Evolutionary conservation across 2,329 filamentous ascomycete species (phyloP).

Genomic region (Diaporthe sp.): DNA sequence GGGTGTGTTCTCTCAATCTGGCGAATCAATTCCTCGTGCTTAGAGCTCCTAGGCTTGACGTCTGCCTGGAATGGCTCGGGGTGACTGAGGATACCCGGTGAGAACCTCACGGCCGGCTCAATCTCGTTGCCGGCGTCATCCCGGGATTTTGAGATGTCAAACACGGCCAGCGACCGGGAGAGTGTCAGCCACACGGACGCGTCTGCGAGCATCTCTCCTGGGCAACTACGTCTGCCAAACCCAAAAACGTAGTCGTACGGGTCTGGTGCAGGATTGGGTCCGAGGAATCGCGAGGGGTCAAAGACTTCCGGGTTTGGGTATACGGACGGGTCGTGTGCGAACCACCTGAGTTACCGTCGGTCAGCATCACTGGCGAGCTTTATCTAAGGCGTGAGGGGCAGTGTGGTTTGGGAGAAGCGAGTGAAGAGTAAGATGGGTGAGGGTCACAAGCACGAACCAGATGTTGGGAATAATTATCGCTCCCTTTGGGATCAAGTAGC

Average conservation of each 20-base stretch:
- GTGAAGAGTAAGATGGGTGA: background rate
- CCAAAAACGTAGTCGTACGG: conserved; percentile 38
- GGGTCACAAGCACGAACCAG: conserved; percentile 40
- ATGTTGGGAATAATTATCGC: conserved; percentile 38
- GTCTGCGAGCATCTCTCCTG: conserved; percentile 40
- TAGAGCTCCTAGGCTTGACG: conserved; percentile 45
- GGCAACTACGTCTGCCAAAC: conserved; percentile 41
- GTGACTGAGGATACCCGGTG: conserved; percentile 46
- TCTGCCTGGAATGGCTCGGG: conserved; percentile 43
- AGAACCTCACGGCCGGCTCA: conserved; percentile 40
- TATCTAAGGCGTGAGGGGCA: too few relatives aligned
- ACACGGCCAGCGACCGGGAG: conserved; percentile 57
- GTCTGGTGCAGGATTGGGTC: conserved; percentile 23
- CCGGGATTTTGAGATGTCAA: conserved; percentile 54
- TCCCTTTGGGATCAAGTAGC: conserved; percentile 49
- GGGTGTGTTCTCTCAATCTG: conserved; percentile 42
- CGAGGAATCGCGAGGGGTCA: conserved; percentile 43
- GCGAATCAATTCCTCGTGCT: conserved; percentile 46
- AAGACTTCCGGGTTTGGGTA: conserved; percentile 39
- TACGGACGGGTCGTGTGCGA: conserved; percentile 40
- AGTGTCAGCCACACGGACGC: conserved; percentile 40
- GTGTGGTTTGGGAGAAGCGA: background rate
- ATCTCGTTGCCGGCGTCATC: conserved; percentile 54
- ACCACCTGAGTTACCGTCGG: conserved; percentile 42
- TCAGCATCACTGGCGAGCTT: background rate